Evolutionary conservation across 1,284 basidiomycete species (phyloP).

Genomic region (Meira nashicola): DNA sequence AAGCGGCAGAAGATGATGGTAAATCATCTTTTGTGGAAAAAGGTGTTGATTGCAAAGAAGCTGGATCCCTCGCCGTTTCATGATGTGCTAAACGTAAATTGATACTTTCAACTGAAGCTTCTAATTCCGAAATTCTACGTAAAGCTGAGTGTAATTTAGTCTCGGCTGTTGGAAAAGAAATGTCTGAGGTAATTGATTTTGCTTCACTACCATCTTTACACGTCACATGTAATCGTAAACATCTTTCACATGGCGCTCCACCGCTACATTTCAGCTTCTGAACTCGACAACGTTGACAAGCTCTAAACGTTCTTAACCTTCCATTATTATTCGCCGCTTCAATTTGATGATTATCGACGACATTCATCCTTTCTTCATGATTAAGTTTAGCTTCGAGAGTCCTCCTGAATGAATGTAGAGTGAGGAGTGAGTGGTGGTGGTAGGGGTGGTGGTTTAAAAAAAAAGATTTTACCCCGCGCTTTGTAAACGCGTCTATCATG

Average conservation of each 20-base stretch:
- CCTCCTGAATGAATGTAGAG: too few species aligned
- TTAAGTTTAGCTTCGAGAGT: neutral
- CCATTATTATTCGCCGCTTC: too few species aligned
- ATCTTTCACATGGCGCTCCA: neutral
- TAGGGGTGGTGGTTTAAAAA: too few species aligned
- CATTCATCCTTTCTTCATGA: neutral
- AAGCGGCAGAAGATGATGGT: too few species aligned
- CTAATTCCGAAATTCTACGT: neutral
- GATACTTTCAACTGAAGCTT: neutral
- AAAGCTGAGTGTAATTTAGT: neutral
- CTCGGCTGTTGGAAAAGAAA: neutral
- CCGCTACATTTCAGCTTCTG: neutral
- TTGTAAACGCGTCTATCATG: too few species aligned
- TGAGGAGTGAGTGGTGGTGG: too few species aligned
- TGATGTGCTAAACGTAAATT: too few species aligned
- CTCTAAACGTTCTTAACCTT: neutral
- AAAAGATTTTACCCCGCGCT: too few species aligned
- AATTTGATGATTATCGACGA: neutral
- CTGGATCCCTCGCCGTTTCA: neutral
- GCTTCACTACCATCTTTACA: neutral
- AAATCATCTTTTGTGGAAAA: neutral
- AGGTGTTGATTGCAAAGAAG: neutral
- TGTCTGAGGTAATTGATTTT: neutral
- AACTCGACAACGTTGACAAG: neutral
- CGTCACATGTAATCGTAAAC: neutral